Evolutionary conservation across 2,329 filamentous ascomycete genomes (phyloP).

Genomic region (Aspergillus amoenus): DNA sequence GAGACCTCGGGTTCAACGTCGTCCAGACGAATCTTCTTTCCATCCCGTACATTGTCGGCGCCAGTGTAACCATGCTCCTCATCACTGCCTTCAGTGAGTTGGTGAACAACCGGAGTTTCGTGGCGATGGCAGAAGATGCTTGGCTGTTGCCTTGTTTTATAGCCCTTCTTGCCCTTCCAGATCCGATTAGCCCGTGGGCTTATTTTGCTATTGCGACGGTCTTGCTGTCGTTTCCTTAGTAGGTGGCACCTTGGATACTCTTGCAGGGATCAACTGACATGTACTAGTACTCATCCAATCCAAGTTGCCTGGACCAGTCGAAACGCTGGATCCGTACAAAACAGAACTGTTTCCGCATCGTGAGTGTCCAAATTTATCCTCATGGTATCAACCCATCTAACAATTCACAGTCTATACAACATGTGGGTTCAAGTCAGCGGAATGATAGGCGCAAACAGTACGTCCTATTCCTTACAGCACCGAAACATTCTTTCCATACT

Average conservation of each 20-base stretch:
- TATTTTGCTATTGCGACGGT: slow-evolving; percentile 2
- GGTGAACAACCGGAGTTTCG: background rate
- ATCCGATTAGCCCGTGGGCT: background rate
- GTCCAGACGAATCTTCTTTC: slow-evolving; percentile 60
- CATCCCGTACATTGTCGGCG: slow-evolving; percentile 38
- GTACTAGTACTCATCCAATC: background rate
- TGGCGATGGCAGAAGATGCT: background rate
- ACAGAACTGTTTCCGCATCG: background rate
- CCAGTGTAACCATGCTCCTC: background rate
- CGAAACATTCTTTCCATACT: no score
- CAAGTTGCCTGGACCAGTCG: background rate
- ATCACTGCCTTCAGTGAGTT: background rate
- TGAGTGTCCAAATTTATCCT: background rate
- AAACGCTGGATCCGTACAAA: background rate
- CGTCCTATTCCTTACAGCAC: background rate
- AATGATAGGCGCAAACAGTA: slow-evolving; percentile 1
- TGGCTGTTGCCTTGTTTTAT: background rate
- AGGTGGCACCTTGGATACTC: no score
- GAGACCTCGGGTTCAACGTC: slow-evolving; percentile 54
- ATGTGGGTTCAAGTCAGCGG: slow-evolving; percentile 2
- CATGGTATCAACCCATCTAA: no score
- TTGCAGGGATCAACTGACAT: no score
- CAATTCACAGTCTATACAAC: background rate
- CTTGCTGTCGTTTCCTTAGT: background rate
- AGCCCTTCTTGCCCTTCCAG: background rate